Base-by-base conservation (phyloP, 495 filamentous ascomycete species). In the Lepidopterella palustris region DNA sequence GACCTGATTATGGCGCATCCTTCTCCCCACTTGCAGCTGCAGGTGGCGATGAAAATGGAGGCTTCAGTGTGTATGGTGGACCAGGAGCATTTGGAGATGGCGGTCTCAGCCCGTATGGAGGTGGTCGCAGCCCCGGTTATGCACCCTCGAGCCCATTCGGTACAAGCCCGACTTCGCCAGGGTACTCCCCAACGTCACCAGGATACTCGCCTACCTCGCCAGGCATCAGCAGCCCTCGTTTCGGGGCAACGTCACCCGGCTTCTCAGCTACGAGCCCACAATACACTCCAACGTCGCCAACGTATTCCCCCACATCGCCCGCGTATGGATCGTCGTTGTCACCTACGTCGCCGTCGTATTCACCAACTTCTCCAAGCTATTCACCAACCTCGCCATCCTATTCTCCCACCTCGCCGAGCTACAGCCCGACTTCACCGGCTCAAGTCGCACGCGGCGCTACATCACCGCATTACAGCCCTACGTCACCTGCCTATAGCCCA, bases 11-110 rank as follows among this genome's bases (percentile, higher is more conserved):
- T 55, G 85, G 87, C 66, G 86, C 92, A 59, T 73, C 74, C 24
- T 99, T 97, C 84, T 96, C 91, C 20, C 93, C 93, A 29, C 93
- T 99, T 58, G 85, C 85, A 40, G 82, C 87, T 60, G 77, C 82
- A 45, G 71, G 70, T 20, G 87, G 85, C 5, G 83, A 86, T 11
- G 90, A 93, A 55, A 83, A 80, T 32, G 87, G 87, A 39, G 83
- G 83, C 60, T 88, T 96, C 54, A 84, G 78, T 4, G 74, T 78
- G 21, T 87, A 88, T 54, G 65, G 63, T 20, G 70, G 72, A 28
- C 9, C 21, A 76, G 79, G 55, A 75, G 74, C 24, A 10, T 62
- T 55, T 50, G 78, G 78, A 59, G 77, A 78, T 32, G 84, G 87
- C 62, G 80, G 79, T 9, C 80, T 86, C 61, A 91, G 86, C 63